Evolutionary conservation across 768 basidiomycete genomes (phyloP), one percentile per base, ranked within the genome.

Genomic region (Kwoniella newhampshirensis): DNA sequence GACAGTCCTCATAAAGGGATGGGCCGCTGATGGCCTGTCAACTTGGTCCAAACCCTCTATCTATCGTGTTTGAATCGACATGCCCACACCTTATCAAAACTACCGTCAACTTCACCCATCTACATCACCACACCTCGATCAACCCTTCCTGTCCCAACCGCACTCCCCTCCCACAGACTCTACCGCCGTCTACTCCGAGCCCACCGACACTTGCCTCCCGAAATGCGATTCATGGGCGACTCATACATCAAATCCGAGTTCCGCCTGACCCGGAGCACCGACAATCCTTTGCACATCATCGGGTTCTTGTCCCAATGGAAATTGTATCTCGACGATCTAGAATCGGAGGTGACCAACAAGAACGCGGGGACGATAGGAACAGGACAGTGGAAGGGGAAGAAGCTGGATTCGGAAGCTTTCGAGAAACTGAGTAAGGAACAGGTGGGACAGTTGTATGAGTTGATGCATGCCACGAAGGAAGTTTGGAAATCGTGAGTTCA

Each of bases 291-390:
- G 7, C 85, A 97, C 74, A 85, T 97, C 60, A 94, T 98, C 74
- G 92, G 91, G 2, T 99, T 99, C 72, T 81, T 98, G 8, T 87
- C 87, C 2, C 89, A 97, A 69, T 99, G 94, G 94, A 96, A 94
- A 76, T 75, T 83, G 56, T 98, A 99, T 76, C 81, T 97, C 54
- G 90, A 94, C 65, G 77, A 83, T 58, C 74, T 78, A 1, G 62
- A 73, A 47, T 4, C 59, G 87, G 30, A n/a, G n/a, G n/a, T 85
- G 85, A 42, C 30, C 15, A 12, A 32, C 8, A 26, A n/a, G 18
- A 46, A 47, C 4, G 41, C 57, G n/a, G 51, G 66, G 49, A 42
- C 30, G n/a, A 56, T 60, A 36, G 18, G 20, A n/a, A 35, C 35
- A 5, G 9, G 35, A 7, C 15, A 37, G 35, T 67, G 57, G 60